These are phyloP conservation scores for Plasmodium reichenowi DNA, from an alignment of 169 alveolate species.

Conservation along the genomic window DNA sequence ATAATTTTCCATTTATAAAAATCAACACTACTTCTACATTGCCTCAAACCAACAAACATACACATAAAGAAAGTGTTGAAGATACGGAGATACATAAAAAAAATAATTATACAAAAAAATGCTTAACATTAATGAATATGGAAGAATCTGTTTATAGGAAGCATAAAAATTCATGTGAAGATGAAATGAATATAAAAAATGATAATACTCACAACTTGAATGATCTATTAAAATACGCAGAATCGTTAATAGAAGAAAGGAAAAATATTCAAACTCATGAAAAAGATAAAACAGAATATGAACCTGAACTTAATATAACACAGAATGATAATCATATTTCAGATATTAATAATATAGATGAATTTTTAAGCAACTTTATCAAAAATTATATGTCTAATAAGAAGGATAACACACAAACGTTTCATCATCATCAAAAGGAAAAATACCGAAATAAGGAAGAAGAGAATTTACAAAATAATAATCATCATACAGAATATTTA, in stretches of 20 bases:
- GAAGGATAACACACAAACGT: background rate
- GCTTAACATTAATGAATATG: background rate
- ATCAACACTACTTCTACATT: too few relatives aligned
- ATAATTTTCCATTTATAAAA: too few relatives aligned
- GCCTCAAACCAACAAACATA: too few relatives aligned
- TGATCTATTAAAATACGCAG: constrained; percentile 69
- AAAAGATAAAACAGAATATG: background rate
- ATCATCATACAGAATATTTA: too few relatives aligned
- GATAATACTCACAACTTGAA: constrained; percentile 8
- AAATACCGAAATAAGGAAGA: background rate
- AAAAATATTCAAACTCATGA: constrained; percentile 12
- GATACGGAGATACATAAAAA: background rate
- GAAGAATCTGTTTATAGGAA: background rate
- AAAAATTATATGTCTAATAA: constrained; percentile 17
- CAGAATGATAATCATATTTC: background rate
- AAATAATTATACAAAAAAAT: background rate
- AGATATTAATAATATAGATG: constrained; percentile 33
- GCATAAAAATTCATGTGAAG: background rate
- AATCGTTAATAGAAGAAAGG: constrained; percentile 25
- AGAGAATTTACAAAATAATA: background rate
- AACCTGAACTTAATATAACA: background rate
- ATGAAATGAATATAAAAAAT: background rate
- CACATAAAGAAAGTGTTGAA: background rate
- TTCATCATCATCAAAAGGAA: background rate
- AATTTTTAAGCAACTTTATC: constrained; percentile 57